Conservation (phyloP, 208 protist species). For the Trypanosoma platydactyli region DNA sequence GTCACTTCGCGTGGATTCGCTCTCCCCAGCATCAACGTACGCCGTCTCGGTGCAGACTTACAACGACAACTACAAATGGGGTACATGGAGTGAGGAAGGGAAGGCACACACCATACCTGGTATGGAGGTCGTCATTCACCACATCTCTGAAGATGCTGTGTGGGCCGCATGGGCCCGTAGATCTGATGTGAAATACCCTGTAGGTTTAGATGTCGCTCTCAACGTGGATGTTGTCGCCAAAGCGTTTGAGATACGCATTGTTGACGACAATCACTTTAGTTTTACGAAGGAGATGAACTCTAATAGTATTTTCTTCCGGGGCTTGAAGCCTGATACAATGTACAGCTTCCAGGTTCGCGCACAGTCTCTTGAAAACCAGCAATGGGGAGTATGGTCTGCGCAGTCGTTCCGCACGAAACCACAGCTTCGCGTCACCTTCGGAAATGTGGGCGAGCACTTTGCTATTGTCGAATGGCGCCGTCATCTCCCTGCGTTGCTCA, state of each 20-base stretch:
- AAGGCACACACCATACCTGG: conserved; percentile 85
- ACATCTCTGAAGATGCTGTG: conserved; percentile 88
- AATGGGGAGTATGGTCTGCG: conserved; percentile 88
- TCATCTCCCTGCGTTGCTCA: conserved; percentile 55
- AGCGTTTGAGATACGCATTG: conserved; percentile 80
- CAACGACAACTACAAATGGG: conserved; percentile 91
- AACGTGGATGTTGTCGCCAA: conserved; percentile 79
- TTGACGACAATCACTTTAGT: conserved; percentile 74
- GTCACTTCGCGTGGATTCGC: conserved; percentile 58
- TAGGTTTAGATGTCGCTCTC: conserved; percentile 74
- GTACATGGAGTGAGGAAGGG: conserved; percentile 86
- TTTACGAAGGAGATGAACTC: conserved; percentile 71
- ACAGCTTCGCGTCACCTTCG: conserved; percentile 80
- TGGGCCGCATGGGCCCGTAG: conserved; percentile 83
- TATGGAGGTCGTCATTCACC: conserved; percentile 82
- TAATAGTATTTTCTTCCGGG: conserved; percentile 86
- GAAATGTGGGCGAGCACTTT: conserved; percentile 92
- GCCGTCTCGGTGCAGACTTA: conserved; percentile 88
- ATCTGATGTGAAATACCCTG: conserved; percentile 48
- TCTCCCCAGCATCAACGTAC: conserved; percentile 85
- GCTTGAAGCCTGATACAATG: conserved; percentile 82
- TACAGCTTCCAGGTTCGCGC: conserved; percentile 85
- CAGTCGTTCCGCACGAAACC: conserved; percentile 82
- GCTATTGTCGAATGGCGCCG: conserved; percentile 90
- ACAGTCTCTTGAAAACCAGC: conserved; percentile 66